Conservation (phyloP, 805 yeast species). For the Metschnikowia dekortorum region DNA sequence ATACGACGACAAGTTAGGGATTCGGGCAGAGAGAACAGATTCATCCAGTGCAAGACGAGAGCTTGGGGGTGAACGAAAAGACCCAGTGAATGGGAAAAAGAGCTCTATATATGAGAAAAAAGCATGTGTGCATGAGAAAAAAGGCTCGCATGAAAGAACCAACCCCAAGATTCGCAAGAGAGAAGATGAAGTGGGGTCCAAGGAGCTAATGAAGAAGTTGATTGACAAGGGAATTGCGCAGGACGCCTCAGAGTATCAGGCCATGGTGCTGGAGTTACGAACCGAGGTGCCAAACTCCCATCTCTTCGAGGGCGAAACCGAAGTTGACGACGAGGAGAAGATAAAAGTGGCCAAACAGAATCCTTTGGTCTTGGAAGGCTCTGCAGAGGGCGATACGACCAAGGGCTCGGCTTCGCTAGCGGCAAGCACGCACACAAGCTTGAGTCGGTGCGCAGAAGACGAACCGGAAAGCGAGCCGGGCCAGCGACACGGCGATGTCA, state of each 20-base stretch:
- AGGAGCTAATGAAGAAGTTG: constrained; percentile 34
- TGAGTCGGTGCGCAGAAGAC: not conserved
- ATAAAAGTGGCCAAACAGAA: not conserved
- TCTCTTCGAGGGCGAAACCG: constrained; percentile 38
- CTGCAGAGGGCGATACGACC: not conserved
- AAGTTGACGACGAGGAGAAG: constrained; percentile 9
- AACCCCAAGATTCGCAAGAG: not conserved
- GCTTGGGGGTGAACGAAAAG: not conserved
- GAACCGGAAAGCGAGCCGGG: not conserved
- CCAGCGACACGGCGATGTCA: not conserved
- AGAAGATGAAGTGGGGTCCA: constrained; percentile 5
- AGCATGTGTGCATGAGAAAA: not conserved
- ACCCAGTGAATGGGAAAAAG: not conserved
- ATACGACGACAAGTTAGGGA: constrained; percentile 18
- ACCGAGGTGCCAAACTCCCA: constrained; percentile 30
- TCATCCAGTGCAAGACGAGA: not conserved
- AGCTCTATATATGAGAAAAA: not conserved
- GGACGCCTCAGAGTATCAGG: constrained; percentile 26
- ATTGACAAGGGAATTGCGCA: constrained; percentile 31
- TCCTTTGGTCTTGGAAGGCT: not conserved
- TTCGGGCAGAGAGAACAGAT: not conserved
- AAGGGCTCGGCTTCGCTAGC: too few species aligned
- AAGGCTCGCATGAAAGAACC: not conserved
- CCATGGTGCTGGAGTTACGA: constrained; percentile 30
- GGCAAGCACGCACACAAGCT: too few species aligned